These are phyloP conservation scores for Citrullus colocynthis DNA, from an alignment of 306 rosid genomes.

Conservation along the genomic window DNA sequence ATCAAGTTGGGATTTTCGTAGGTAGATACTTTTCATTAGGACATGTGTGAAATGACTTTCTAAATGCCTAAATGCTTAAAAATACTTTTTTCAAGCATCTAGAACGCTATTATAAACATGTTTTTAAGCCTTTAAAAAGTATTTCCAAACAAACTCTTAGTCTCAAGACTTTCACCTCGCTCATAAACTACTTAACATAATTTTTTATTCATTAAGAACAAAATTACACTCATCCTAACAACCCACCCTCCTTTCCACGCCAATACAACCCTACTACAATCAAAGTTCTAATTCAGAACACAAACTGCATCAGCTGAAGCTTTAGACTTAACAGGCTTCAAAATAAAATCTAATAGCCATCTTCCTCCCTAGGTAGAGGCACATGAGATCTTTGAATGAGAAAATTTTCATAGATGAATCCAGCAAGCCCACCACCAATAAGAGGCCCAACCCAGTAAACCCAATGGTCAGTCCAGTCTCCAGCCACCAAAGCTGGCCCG, in stretches of 20 bases:
- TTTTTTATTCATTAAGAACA: background rate
- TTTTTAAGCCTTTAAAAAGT: no score
- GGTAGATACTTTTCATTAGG: background rate
- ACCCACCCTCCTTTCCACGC: background rate
- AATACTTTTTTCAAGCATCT: no score
- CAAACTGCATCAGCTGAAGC: background rate
- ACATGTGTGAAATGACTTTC: no score
- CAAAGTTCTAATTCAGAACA: background rate
- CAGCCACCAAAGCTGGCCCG: constrained; percentile 75
- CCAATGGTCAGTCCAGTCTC: constrained; percentile 86
- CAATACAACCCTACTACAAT: background rate
- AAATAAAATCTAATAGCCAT: background rate
- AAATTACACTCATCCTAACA: background rate
- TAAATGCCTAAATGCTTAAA: no score
- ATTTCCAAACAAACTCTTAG: no score
- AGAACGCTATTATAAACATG: background rate
- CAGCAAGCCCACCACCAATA: constrained; percentile 77
- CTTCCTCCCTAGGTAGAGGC: constrained; percentile 29
- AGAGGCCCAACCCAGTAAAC: constrained; percentile 96
- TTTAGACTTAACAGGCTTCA: background rate
- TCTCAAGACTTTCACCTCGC: background rate
- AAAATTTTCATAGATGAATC: constrained; percentile 56
- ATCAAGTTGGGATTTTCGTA: background rate
- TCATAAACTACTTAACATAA: background rate
- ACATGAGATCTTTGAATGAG: constrained; percentile 45